Evolutionary conservation across 2,329 filamentous ascomycete genomes (phyloP).

Genomic region (Bipolaris zeicola): DNA sequence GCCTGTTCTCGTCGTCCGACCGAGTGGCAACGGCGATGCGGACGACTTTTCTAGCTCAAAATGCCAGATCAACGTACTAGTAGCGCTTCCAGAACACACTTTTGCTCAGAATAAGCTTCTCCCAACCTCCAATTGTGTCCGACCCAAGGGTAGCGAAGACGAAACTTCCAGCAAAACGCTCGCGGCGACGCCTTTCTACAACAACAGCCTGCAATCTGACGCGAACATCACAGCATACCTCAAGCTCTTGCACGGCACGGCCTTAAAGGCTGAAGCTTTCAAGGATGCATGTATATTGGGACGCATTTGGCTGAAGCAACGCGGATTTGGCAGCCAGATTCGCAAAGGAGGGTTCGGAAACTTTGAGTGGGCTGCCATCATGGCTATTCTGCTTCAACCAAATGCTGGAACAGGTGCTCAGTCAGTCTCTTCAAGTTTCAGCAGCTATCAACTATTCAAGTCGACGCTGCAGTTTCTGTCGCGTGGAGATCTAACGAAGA

Average conservation of each 20-base stretch:
- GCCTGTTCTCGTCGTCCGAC: conserved; percentile 64
- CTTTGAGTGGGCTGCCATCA: conserved; percentile 85
- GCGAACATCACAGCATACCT: conserved; percentile 75
- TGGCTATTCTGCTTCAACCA: conserved; percentile 80
- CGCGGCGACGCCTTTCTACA: conserved; percentile 80
- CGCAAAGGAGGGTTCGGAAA: conserved; percentile 84
- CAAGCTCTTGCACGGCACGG: conserved; percentile 72
- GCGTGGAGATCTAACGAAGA: conserved; percentile 71
- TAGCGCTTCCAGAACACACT: conserved; percentile 69
- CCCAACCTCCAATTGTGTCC: conserved; percentile 72
- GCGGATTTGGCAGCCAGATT: conserved; percentile 75
- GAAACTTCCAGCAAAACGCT: conserved; percentile 47
- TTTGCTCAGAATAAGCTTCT: conserved; percentile 76
- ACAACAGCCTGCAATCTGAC: conserved; percentile 81
- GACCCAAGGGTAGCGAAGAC: conserved; percentile 57
- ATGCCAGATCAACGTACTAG: conserved; percentile 72
- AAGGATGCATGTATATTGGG: conserved; percentile 85
- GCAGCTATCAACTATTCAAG: conserved; percentile 93
- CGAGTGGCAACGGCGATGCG: conserved; percentile 40
- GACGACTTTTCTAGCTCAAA: conserved; percentile 47
- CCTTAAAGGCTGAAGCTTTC: conserved; percentile 73
- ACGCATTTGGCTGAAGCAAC: conserved; percentile 85
- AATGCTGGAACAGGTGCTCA: conserved; percentile 74
- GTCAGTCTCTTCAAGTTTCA: conserved; percentile 78
- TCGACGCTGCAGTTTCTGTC: conserved; percentile 87